These are phyloP conservation scores for Xylaria sp. DNA, from an alignment of 2,329 filamentous ascomycete genomes.

Conservation along the genomic window DNA sequence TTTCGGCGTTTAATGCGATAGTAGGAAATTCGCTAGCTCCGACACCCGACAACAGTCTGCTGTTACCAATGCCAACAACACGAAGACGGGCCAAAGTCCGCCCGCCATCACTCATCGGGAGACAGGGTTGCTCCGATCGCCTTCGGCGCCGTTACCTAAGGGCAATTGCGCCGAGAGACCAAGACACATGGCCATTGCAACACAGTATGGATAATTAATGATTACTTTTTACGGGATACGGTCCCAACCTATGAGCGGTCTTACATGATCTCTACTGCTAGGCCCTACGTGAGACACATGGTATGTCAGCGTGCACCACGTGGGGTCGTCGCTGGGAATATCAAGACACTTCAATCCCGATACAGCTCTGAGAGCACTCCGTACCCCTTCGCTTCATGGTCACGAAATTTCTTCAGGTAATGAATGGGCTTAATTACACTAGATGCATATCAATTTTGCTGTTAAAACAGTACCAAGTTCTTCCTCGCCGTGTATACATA, in stretches of 20 bases:
- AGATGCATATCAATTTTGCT: not conserved
- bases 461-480: not conserved
- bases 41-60: not conserved
- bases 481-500: not conserved
- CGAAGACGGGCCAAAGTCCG: constrained; percentile 32
- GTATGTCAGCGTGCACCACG: not conserved
- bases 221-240: not conserved
- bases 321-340: not conserved
- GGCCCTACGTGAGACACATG: constrained; percentile 22
- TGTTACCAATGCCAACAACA: not conserved
- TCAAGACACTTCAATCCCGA: not conserved
- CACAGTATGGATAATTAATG: not conserved
- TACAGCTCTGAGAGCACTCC: not conserved
- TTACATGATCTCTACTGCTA: not conserved
- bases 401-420: not conserved
- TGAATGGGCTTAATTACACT: not conserved
- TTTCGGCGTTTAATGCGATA: not conserved
- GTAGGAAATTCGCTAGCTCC: not conserved
- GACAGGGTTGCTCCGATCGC: constrained; percentile 24
- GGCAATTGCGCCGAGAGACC: not conserved
- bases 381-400: not conserved
- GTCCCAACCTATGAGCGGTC: not conserved
- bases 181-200: not conserved
- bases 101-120: constrained; percentile 21
- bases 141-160: constrained; percentile 16